Evolutionary conservation across 257 asterid genomes (phyloP).

Genomic region (Gentiana macrophylla): DNA sequence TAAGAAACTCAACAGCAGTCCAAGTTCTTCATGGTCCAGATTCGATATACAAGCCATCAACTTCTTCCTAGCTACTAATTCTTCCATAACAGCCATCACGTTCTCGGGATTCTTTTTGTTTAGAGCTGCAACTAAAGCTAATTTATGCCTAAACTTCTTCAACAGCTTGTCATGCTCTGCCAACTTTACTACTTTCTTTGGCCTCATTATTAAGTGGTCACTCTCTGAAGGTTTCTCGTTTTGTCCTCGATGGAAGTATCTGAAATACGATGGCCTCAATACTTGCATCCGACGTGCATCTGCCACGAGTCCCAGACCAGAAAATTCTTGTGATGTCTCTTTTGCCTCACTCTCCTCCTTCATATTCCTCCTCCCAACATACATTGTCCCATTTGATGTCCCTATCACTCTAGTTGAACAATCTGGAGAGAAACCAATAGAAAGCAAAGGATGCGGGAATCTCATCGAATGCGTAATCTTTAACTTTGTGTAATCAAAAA

Average conservation of each 20-base stretch:
- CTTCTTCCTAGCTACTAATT: slow-evolving; percentile 73
- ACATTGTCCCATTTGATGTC: slow-evolving; percentile 25
- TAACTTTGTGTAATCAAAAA: slow-evolving; percentile 67
- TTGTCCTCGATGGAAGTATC: too few species aligned
- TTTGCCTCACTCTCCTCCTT: neutral
- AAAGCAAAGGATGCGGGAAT: slow-evolving; percentile 64
- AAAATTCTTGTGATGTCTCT: neutral
- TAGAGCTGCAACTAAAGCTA: slow-evolving; percentile 64
- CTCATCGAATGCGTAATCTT: slow-evolving; percentile 79
- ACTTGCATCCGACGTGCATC: slow-evolving; percentile 7
- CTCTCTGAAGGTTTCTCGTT: too few species aligned
- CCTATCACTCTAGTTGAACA: slow-evolving; percentile 71
- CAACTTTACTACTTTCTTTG: too few species aligned
- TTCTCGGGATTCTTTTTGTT: slow-evolving; percentile 46
- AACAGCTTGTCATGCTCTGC: slow-evolving; percentile 28
- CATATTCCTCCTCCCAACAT: neutral
- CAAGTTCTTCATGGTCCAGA: slow-evolving; percentile 64
- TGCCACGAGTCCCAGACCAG: slow-evolving; percentile 11
- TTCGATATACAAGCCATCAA: slow-evolving; percentile 51
- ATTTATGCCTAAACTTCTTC: slow-evolving; percentile 81
- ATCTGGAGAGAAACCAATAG: slow-evolving; percentile 13
- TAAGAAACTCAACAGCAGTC: slow-evolving; percentile 48
- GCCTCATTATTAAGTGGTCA: too few species aligned
- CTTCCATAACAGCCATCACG: slow-evolving; percentile 88
- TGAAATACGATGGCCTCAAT: too few species aligned